phyloP scores from a whole-genome alignment of 2,329 filamentous ascomycete species.

The Epichloe bromicola region DNA sequence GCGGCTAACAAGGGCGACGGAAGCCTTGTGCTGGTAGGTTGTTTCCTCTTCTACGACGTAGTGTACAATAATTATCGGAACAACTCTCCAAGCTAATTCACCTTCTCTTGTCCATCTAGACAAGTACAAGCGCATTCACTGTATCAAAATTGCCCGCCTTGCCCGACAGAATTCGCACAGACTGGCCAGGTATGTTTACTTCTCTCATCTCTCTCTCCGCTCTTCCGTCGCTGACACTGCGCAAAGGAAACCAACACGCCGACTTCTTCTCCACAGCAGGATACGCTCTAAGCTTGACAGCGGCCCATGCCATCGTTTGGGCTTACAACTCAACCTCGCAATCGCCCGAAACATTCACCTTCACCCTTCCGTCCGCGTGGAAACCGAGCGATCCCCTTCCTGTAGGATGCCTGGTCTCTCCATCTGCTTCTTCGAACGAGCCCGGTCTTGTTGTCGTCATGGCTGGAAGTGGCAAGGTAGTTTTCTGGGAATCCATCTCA shows the following conservation, averaged over 20 bases:
- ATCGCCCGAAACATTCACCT: conserved; percentile 65
- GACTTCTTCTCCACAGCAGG: conserved; percentile 51
- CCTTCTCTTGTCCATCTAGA: conserved; percentile 33
- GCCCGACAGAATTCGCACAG: conserved; percentile 60
- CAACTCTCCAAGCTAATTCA: background rate
- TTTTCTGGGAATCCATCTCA: conserved; percentile 93
- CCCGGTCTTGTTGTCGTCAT: conserved; percentile 80
- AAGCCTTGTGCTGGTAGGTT: conserved; percentile 47
- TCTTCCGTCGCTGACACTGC: background rate
- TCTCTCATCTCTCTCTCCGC: background rate
- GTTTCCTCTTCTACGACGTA: conserved; percentile 12
- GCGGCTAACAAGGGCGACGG: conserved; percentile 51
- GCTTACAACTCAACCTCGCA: conserved; percentile 60
- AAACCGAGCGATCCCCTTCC: conserved; percentile 61
- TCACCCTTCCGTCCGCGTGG: conserved; percentile 63
- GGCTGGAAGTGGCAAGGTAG: conserved; percentile 69
- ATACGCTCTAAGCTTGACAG: conserved; percentile 70
- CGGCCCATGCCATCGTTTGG: conserved; percentile 79
- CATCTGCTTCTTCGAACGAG: conserved; percentile 63
- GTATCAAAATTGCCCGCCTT: conserved; percentile 75
- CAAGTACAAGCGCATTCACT: conserved; percentile 71
- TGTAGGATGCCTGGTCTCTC: conserved; percentile 69
- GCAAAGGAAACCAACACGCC: conserved; percentile 49
- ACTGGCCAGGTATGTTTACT: conserved; percentile 45
- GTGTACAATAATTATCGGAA: background rate